Evolutionary conservation across 2,329 filamentous ascomycete species (phyloP).

Genomic region (Coniella vitis): DNA sequence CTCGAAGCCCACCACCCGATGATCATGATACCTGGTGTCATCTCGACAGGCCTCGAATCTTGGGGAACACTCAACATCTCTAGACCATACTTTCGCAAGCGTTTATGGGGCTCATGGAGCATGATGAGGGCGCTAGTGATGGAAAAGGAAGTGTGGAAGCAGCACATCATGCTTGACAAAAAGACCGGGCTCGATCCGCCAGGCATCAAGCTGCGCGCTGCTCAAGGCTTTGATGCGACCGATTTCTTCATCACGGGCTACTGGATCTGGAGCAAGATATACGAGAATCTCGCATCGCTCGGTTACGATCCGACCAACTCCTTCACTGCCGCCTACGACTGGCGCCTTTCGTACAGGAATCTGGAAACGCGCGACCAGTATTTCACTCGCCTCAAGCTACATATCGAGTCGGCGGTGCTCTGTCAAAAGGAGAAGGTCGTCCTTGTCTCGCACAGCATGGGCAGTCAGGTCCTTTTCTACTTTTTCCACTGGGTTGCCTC

Average conservation of each 20-base stretch:
- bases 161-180: constrained; percentile 94
- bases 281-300: constrained; percentile 92
- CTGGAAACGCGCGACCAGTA: constrained; percentile 89
- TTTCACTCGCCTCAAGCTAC: constrained; percentile 81
- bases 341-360: constrained; percentile 85
- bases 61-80: constrained; percentile 88
- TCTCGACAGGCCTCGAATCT: constrained; percentile 92
- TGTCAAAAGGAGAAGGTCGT: constrained; percentile 73
- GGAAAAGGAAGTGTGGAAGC: constrained; percentile 93
- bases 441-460: constrained; percentile 93
- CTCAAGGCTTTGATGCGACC: constrained; percentile 94
- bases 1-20: constrained; percentile 78
- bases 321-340: constrained; percentile 73
- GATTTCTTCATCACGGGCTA: constrained; percentile 91
- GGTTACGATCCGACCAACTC: constrained; percentile 85
- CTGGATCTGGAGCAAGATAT: constrained; percentile 99
- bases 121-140: constrained; percentile 96
- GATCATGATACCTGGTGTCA: constrained; percentile 96
- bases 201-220: constrained; percentile 80
- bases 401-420: constrained; percentile 78
- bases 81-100: constrained; percentile 85
- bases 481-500: constrained; percentile 73
- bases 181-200: constrained; percentile 85
- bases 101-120: constrained; percentile 95
- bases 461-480: constrained; percentile 87